Conservation (phyloP, 352 stramenopile genomes). For the Globisporangium cystogenes region DNA sequence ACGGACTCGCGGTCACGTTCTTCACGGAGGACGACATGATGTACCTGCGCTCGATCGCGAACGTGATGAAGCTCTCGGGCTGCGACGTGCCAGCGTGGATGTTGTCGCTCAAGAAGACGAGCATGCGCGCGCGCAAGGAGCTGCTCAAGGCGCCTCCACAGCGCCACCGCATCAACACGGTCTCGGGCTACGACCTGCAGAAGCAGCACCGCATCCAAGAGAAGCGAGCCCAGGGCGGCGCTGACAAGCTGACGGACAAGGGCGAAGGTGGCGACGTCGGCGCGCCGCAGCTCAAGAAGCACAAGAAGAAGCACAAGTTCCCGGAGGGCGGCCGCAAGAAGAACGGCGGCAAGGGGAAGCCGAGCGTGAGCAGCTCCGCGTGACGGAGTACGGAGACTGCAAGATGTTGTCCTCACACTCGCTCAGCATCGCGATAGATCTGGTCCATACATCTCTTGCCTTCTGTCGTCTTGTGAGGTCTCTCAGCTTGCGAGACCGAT, state of each 20-base stretch:
- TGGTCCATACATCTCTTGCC: too few species aligned
- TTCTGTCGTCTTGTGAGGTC: too few species aligned
- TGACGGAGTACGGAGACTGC: neutral
- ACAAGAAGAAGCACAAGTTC: slow-evolving; percentile 10
- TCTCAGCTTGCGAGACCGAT: too few species aligned
- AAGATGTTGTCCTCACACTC: too few species aligned
- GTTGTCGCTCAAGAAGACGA: slow-evolving; percentile 93
- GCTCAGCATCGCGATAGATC: too few species aligned
- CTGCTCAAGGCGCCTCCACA: slow-evolving; percentile 71
- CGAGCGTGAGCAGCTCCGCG: neutral
- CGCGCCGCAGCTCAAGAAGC: neutral
- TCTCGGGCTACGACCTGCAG: slow-evolving; percentile 85
- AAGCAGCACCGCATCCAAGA: slow-evolving; percentile 67
- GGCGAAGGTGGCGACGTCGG: neutral
- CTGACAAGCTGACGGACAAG: neutral
- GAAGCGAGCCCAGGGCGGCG: neutral
- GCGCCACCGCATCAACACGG: slow-evolving; percentile 77
- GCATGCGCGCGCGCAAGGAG: slow-evolving; percentile 55
- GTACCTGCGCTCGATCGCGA: slow-evolving; percentile 95
- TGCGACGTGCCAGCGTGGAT: slow-evolving; percentile 98
- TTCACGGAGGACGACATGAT: slow-evolving; percentile 95
- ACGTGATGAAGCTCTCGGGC: slow-evolving; percentile 98
- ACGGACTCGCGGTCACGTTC: slow-evolving; percentile 92
- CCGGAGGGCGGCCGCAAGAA: slow-evolving; percentile 3
- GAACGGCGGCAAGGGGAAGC: neutral